phyloP scores from a whole-genome alignment of 352 stramenopile species.

The Phytophthora lateralis region DNA sequence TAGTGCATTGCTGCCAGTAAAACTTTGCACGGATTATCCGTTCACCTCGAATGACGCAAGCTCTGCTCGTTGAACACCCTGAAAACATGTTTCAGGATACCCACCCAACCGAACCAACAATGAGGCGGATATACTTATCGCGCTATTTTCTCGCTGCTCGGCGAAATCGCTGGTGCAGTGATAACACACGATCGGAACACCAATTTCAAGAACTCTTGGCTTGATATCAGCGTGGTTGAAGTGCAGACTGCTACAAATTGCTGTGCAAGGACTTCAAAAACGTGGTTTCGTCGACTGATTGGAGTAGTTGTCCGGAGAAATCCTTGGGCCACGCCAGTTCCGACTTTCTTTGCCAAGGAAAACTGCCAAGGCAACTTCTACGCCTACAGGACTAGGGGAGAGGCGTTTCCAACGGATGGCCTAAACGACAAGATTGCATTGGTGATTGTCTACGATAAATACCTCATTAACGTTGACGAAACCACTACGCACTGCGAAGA shows the following conservation, averaged over 20 bases:
- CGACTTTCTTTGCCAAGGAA: conserved; percentile 6
- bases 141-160: background rate
- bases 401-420: conserved; percentile 1
- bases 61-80: background rate
- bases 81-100: background rate
- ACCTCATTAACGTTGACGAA: conserved; percentile 3
- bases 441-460: conserved; percentile 10
- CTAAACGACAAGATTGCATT: too few species aligned
- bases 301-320: conserved; percentile 1
- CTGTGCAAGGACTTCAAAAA: conserved; percentile 1
- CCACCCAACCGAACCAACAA: background rate
- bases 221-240: conserved; percentile 2
- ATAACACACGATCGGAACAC: background rate
- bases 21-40: too few species aligned
- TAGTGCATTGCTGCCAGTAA: too few species aligned
- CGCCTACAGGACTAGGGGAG: background rate
- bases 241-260: conserved; percentile 6
- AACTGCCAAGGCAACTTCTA: conserved; percentile 4
- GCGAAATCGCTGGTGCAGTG: background rate
- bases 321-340: background rate
- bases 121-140: background rate
- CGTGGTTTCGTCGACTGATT: conserved; percentile 1
- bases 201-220: conserved; percentile 1
- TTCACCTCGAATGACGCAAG: background rate
- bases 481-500: conserved; percentile 3